These are phyloP conservation scores for Citeromyces matritensis DNA, from an alignment of 805 yeast genomes.

Conservation along the genomic window DNA sequence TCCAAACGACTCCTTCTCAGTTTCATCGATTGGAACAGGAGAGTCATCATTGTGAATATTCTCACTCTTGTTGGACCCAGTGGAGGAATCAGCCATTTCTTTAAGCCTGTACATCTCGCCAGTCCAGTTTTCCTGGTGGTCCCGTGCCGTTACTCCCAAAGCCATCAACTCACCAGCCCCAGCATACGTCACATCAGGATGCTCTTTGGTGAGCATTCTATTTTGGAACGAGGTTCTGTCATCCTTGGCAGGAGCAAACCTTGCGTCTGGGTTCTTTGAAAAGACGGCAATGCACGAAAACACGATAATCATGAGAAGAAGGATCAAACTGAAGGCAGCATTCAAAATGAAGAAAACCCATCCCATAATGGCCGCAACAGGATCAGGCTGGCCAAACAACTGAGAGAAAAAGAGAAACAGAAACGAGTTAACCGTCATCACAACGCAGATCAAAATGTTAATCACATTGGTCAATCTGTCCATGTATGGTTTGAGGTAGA, in stretches of 20 bases:
- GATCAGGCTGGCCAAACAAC: conserved; percentile 66
- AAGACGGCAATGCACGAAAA: conserved; percentile 47
- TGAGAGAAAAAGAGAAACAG: conserved; percentile 78
- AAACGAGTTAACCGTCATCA: conserved; percentile 66
- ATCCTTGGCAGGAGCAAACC: conserved; percentile 80
- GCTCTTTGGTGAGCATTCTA: conserved; percentile 2
- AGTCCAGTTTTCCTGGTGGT: conserved; percentile 67
- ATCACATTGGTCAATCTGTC: conserved; percentile 72
- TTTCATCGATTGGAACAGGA: conserved; percentile 7
- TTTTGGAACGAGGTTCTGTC: conserved; percentile 82
- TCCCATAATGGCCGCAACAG: conserved; percentile 79
- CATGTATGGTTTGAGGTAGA: conserved; percentile 59
- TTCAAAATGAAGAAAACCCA: conserved; percentile 80
- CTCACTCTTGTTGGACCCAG: neutral
- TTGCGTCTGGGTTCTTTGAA: conserved; percentile 78
- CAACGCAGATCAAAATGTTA: conserved; percentile 58
- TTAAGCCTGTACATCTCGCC: conserved; percentile 39
- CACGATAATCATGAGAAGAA: conserved; percentile 56
- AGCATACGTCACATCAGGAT: conserved; percentile 4
- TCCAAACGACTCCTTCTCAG: conserved; percentile 19
- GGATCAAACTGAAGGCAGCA: conserved; percentile 72
- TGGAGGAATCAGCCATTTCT: conserved; percentile 12
- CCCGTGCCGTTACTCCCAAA: conserved; percentile 70
- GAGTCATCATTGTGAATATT: conserved; percentile 7
- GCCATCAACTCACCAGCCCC: conserved; percentile 45